A percentile compares a stretch with the other conserved stretches of the same genome.
Evolutionary conservation across 1,284 basidiomycete genomes (phyloP).

Genomic region (Irpex lacteus): DNA sequence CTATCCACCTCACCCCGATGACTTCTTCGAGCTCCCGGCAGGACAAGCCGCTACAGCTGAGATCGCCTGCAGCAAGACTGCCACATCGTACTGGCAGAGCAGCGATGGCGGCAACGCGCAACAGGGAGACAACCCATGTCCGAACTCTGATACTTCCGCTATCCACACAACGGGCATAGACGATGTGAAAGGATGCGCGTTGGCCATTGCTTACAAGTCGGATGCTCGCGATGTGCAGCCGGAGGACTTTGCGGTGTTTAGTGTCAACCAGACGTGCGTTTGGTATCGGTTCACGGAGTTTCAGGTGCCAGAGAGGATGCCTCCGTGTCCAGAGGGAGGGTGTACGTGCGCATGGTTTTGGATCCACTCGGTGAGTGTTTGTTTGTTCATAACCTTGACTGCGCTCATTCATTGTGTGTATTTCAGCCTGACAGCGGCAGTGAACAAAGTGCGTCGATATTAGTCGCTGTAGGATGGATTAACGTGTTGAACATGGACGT

Average conservation of each 20-base stretch:
- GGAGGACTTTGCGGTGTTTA: slow-evolving; percentile 70
- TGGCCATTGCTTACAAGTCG: slow-evolving; percentile 72
- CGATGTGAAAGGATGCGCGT: slow-evolving; percentile 63
- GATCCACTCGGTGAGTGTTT: slow-evolving; percentile 23
- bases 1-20: slow-evolving; percentile 53
- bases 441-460: slow-evolving; percentile 42
- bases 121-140: slow-evolving; percentile 47
- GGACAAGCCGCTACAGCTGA: slow-evolving; percentile 52
- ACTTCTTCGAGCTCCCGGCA: slow-evolving; percentile 59
- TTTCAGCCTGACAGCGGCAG: slow-evolving; percentile 38
- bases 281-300: slow-evolving; percentile 69
- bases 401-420: not conserved
- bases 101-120: slow-evolving; percentile 51
- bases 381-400: not conserved
- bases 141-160: slow-evolving; percentile 38
- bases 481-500: not conserved
- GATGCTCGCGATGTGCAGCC: slow-evolving; percentile 57
- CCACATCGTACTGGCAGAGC: slow-evolving; percentile 51
- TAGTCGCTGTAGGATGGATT: not conserved
- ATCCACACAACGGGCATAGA: slow-evolving; percentile 55
- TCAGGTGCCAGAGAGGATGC: slow-evolving; percentile 63
- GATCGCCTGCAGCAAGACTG: slow-evolving; percentile 57
- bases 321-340: slow-evolving; percentile 59
- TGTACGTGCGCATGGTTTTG: slow-evolving; percentile 76
- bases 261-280: slow-evolving; percentile 72